phyloP scores from a whole-genome alignment of 1,139 yeast species.

The Kodamaea alishanica region DNA sequence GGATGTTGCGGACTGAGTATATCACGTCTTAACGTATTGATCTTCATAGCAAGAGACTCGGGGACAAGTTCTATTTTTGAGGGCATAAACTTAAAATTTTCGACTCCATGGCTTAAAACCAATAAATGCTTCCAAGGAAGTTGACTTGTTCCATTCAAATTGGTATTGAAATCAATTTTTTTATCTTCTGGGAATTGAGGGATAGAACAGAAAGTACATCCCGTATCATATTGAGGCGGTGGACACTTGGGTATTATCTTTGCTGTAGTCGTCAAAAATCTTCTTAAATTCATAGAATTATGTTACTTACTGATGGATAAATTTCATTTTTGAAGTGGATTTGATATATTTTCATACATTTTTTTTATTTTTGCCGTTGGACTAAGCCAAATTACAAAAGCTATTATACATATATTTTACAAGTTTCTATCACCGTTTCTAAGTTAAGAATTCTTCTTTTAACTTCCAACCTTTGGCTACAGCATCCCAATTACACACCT shows the following conservation, averaged over 20 bases:
- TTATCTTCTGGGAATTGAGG: constrained; percentile 42
- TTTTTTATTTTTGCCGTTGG: not conserved
- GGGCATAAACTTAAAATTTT: constrained; percentile 46
- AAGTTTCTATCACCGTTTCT: not conserved
- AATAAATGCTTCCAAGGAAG: constrained; percentile 55
- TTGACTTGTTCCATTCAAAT: constrained; percentile 47
- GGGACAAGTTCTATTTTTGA: constrained; percentile 51
- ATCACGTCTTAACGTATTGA: constrained; percentile 27
- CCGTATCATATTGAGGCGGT: constrained; percentile 51
- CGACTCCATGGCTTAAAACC: constrained; percentile 40
- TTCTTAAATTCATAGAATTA: not conserved
- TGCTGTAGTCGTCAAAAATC: not conserved
- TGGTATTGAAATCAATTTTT: constrained; percentile 37
- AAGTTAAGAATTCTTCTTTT: constrained; percentile 46
- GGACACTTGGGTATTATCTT: constrained; percentile 39
- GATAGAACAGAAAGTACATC: constrained; percentile 54
- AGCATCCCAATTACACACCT: constrained; percentile 67
- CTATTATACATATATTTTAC: not conserved
- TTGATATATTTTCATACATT: not conserved
- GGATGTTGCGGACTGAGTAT: constrained; percentile 46
- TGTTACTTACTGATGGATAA: not conserved
- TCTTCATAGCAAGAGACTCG: constrained; percentile 37
- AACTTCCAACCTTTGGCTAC: constrained; percentile 59
- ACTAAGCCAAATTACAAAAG: not conserved
- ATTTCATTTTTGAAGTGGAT: not conserved